Evolutionary conservation across 768 basidiomycete species (phyloP), one percentile per base, ranked within the genome.

Genomic region (Amanita rimosa): DNA sequence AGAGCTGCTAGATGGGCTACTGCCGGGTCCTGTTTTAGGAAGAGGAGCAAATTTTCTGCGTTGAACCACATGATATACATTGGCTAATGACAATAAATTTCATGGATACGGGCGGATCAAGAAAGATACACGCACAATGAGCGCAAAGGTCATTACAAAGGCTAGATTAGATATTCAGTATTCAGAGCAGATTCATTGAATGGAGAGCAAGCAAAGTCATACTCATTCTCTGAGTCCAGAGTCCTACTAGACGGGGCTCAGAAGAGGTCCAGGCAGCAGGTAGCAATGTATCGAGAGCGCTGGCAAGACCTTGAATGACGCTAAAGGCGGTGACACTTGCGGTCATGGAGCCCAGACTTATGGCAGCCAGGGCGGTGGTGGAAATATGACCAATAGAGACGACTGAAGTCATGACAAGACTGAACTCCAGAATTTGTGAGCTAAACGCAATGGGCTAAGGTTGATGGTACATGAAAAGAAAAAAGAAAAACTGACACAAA

Each of bases 241-340:
- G 71, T 6, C 93, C 93, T 9, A 97, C 89, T 9, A 90, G 72
- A 13, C 83, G 67, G 0, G 93, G 95, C 26, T 83, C 80, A 1
- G 81, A 60, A 3, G 91, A 92, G 0, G 96, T 94, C 93, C 89
- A 99, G 13, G 95, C 93, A 34, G 89, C 80, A 0, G 96, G 95
- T 7, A 97, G 78, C 57, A 99, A 75, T 0, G 94, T 94, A 62
- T 99, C 96, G 16, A 99, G 78, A 0, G 90, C 82, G 43, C 85
- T 87, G 6, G 79, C 69, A 48, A 95, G 78, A 16, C 91, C 91
- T 54, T 85, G 84, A 5, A 93, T 68, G 48, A 95, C 82, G 53
- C 82, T 85, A 55, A 84, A 85, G 1, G 78, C 85, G 1, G 86
- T 81, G 9, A 83, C 79, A 45, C 74, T 77, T 16, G 79, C 80